Conservation (phyloP, 2,329 filamentous ascomycete species). For the Neopestalotiopsis clavispora region DNA sequence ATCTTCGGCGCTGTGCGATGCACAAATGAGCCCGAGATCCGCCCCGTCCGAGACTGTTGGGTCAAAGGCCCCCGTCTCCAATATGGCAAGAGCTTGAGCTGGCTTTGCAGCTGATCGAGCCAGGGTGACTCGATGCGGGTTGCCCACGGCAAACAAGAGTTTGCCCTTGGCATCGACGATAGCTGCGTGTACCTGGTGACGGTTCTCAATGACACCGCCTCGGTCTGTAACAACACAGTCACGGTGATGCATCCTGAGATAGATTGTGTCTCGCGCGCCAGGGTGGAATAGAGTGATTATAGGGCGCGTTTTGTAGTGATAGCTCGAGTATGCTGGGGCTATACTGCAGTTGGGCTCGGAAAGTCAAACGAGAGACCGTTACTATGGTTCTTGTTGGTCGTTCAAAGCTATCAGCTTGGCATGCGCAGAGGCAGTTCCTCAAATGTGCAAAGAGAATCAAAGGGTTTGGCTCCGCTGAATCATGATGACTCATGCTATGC, state of each 20-base stretch:
- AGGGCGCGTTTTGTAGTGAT: not conserved
- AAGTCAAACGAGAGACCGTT: not conserved
- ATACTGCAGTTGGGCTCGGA: not conserved
- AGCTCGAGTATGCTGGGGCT: not conserved
- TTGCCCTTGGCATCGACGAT: slow-evolving; percentile 42
- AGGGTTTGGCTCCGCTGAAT: too few relatives aligned
- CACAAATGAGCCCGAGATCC: slow-evolving; percentile 52
- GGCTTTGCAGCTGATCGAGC: slow-evolving; percentile 52
- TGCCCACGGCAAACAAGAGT: slow-evolving; percentile 44
- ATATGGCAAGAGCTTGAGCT: slow-evolving; percentile 47
- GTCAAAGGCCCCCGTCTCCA: slow-evolving; percentile 45
- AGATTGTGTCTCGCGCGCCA: not conserved
- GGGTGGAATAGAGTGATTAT: not conserved
- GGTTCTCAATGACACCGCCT: slow-evolving; percentile 47
- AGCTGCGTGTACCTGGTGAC: slow-evolving; percentile 47
- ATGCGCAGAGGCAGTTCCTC: too few relatives aligned
- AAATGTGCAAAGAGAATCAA: too few relatives aligned
- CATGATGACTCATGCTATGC: too few relatives aligned
- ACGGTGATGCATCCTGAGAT: not conserved
- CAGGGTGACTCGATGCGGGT: slow-evolving; percentile 46
- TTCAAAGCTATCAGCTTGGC: not conserved
- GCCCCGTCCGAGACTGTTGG: slow-evolving; percentile 41
- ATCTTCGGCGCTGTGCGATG: slow-evolving; percentile 51
- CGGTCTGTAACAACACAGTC: slow-evolving; percentile 43
- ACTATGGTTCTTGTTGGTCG: not conserved